phyloP scores from a whole-genome alignment of 148 eudicot genomes.

The Chenopodium formosanum region DNA sequence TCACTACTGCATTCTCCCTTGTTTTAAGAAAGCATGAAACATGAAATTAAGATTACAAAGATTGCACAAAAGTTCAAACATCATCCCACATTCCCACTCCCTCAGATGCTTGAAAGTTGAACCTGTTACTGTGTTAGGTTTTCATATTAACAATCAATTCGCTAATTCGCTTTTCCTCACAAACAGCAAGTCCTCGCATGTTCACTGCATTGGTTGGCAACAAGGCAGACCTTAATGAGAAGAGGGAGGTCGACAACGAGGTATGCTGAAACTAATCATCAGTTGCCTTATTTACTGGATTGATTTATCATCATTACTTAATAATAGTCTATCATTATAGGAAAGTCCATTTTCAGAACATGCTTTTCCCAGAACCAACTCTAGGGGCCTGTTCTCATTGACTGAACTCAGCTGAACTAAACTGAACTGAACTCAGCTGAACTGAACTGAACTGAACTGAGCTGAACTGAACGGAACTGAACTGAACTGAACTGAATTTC shows the following conservation, averaged over 20 bases:
- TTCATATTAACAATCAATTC: neutral
- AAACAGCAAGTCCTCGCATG: slow-evolving; percentile 42
- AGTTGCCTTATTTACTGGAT: too few species aligned
- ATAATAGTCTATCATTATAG: neutral
- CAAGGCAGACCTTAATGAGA: slow-evolving; percentile 47
- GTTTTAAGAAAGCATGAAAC: neutral
- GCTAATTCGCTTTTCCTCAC: neutral
- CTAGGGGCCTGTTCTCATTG: too few species aligned
- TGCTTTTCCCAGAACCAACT: neutral
- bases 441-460: too few species aligned
- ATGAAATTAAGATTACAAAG: neutral
- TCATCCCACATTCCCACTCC: neutral
- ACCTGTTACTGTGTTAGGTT: neutral
- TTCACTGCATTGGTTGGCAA: slow-evolving; percentile 47
- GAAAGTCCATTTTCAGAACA: neutral
- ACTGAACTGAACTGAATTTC: too few species aligned
- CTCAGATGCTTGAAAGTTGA: neutral
- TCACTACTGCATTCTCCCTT: neutral
- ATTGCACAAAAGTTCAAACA: neutral
- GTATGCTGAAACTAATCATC: slow-evolving; percentile 21
- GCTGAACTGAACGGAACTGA: too few species aligned
- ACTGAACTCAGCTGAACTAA: too few species aligned
- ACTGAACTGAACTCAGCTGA: too few species aligned
- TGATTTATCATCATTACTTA: neutral
- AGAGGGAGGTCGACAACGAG: slow-evolving; percentile 47